Evolutionary conservation across 306 rosid species (phyloP).

Genomic region (Carpinus viminea): DNA sequence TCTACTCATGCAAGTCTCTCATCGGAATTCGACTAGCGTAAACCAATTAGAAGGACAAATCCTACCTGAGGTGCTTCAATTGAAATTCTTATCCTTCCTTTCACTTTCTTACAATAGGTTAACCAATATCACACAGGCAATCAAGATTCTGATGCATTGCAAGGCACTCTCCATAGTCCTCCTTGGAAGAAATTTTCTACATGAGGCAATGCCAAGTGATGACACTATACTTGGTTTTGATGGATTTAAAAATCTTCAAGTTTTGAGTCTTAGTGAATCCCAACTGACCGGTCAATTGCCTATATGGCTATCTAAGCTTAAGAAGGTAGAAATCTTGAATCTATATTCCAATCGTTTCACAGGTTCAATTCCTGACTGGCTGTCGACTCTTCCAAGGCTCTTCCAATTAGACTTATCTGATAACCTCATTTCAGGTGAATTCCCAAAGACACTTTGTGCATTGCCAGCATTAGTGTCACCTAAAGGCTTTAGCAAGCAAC

Average conservation of each 20-base stretch:
- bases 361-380: not conserved
- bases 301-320: not conserved
- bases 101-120: not conserved
- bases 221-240: not conserved
- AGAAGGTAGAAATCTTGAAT: not conserved
- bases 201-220: not conserved
- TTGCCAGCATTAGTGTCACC: not conserved
- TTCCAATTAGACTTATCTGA: too few species aligned
- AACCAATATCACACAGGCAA: not conserved
- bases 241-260: not conserved
- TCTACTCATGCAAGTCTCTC: constrained; percentile 4
- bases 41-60: not conserved
- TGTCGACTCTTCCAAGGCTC: not conserved
- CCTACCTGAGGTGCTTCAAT: not conserved
- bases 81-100: constrained; percentile 11
- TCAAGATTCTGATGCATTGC: not conserved
- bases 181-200: not conserved
- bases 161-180: not conserved
- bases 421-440: not conserved
- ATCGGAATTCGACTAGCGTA: not conserved
- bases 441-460: not conserved
- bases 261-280: not conserved
- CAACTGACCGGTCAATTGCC: not conserved
- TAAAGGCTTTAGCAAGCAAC: too few species aligned
- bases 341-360: not conserved